phyloP scores from a whole-genome alignment of 331 rosid species.

The Malus hybrid region DNA sequence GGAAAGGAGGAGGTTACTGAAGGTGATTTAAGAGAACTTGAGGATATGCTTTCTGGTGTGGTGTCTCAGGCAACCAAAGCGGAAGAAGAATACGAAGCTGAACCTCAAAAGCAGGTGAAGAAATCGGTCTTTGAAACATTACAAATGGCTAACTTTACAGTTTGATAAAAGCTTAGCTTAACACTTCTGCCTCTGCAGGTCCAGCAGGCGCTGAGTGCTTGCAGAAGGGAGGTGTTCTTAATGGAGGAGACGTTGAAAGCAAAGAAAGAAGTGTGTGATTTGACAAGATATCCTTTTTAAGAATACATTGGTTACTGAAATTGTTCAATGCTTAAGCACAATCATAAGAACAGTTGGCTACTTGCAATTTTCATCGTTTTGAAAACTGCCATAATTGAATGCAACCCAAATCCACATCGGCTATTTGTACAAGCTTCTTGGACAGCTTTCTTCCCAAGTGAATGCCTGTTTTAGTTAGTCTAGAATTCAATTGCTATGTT shows the following conservation, averaged over 20 bases:
- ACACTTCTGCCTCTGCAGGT: constrained; percentile 43
- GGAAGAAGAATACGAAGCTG: constrained; percentile 44
- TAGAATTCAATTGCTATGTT: not conserved
- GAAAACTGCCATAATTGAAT: not conserved
- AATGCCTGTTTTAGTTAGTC: constrained; percentile 6
- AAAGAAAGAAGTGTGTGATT: constrained; percentile 38
- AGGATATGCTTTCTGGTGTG: constrained; percentile 39
- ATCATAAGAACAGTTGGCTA: not conserved
- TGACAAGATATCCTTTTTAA: constrained; percentile 63
- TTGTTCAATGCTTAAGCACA: not conserved
- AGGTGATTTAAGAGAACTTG: constrained; percentile 24
- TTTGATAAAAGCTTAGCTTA: constrained; percentile 6
- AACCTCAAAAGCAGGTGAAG: constrained; percentile 44
- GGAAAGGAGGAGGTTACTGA: constrained; percentile 32
- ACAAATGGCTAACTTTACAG: not conserved
- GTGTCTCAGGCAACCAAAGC: constrained; percentile 34
- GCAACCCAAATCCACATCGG: not conserved
- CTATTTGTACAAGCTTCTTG: not conserved
- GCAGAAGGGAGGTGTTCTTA: constrained; percentile 44
- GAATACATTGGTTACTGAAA: not conserved
- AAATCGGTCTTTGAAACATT: not conserved
- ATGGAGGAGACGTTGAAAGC: constrained; percentile 37
- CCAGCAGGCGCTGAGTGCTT: constrained; percentile 40
- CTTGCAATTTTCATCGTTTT: not conserved
- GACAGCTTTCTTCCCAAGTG: not conserved